Evolutionary conservation across 164 flowering plant species (phyloP), one percentile per base, ranked within the genome.

Genomic region (Piper betle): DNA sequence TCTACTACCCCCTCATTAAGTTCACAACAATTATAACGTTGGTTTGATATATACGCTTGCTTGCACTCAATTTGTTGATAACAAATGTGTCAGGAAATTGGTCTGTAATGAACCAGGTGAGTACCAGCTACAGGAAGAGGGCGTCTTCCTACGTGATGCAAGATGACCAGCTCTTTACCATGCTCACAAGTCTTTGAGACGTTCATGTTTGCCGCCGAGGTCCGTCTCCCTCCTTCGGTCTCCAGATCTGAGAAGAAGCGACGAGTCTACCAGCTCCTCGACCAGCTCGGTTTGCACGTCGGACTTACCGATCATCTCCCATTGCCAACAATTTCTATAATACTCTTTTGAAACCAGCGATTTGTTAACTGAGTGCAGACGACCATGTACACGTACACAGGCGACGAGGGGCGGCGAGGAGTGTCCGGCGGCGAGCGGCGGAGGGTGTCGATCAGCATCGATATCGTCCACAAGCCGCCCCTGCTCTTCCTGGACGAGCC

Each of bases 141-240:
- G 71, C 82, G 1, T 85, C 96, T 4, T 81, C 96, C 2, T 88
- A 88, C 61, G 90, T 88, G 69, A 85, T 88, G 91, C 91, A 88
- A 78, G 91, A 85, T 66, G 96, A 88, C 56, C 91, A 84, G 75
- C 85, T 88, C 65, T 85, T 88, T 68, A 82, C 91, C 10, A 82
- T 80, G 89, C 62, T 88, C 61, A 84, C 91, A 1, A n/a, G 91
- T 87, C 55, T 82, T 75, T 9, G 91, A 85, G 75, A 88, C 91
- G 39, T 81, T 88, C 70, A 77, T 85, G 89, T 88, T 85, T 56
- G 87, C 96, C 0, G 96, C 96, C 4, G 89, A 88, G 66, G 80
- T 88, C 39, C 73, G 96, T 74, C 88, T 88, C 39, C 79, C 96
- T 63, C 85, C 87, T 61, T 76, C 89, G 5, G 59, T 88, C 57